Conservation (phyloP, 2,329 filamentous ascomycete species). For the Byssothecium circinans region DNA sequence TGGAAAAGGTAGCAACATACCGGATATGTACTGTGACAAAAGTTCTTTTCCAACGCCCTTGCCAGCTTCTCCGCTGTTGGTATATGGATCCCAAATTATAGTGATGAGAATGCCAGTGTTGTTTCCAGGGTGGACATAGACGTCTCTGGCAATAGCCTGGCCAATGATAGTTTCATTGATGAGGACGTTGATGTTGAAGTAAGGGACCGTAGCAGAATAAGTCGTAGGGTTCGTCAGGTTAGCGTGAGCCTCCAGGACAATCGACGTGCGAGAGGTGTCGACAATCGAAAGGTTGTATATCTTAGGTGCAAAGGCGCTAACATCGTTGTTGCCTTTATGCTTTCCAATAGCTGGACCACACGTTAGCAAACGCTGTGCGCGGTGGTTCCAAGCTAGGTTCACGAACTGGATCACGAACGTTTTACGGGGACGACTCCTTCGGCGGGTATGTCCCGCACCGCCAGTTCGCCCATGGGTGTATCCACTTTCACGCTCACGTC, state of each 20-base stretch:
- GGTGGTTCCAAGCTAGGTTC: constrained; percentile 25
- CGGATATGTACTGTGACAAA: constrained; percentile 84
- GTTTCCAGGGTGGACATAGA: constrained; percentile 66
- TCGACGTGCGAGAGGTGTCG: constrained; percentile 69
- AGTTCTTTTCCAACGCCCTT: constrained; percentile 68
- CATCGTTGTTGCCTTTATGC: constrained; percentile 46
- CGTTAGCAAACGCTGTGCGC: constrained; percentile 34
- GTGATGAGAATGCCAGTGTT: constrained; percentile 71
- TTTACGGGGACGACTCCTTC: constrained; percentile 87
- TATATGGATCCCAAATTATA: constrained; percentile 73
- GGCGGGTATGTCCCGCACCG: constrained; percentile 79
- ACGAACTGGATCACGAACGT: constrained; percentile 73
- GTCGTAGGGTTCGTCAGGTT: constrained; percentile 90
- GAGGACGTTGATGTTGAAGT: constrained; percentile 72
- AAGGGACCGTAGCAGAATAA: constrained; percentile 82
- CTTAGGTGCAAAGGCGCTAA: constrained; percentile 60
- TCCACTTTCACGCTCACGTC: constrained; percentile 79
- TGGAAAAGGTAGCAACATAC: constrained; percentile 37
- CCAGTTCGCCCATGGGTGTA: constrained; percentile 78
- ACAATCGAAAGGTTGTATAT: constrained; percentile 72
- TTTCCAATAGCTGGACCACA: constrained; percentile 38
- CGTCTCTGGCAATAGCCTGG: constrained; percentile 67
- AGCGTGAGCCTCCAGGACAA: constrained; percentile 70
- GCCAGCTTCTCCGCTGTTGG: constrained; percentile 62
- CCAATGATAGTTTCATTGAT: constrained; percentile 75